These are phyloP conservation scores for Chytriomyces hyalinus DNA, from an alignment of 192 early-diverging fungal genomes.

Conservation along the genomic window DNA sequence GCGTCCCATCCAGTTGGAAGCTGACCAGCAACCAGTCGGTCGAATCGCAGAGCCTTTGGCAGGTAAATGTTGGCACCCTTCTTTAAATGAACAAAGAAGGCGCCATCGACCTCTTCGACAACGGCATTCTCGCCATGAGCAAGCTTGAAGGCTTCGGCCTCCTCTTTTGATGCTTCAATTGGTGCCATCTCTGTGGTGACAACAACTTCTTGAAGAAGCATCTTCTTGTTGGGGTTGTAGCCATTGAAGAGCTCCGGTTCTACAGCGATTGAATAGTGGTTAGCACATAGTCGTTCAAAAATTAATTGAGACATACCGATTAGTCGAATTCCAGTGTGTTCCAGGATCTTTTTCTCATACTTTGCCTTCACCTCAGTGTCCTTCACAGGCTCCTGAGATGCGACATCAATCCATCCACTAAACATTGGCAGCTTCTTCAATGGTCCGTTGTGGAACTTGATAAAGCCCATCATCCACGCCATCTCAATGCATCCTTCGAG, in stretches of 20 bases:
- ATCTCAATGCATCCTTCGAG: constrained; percentile 93
- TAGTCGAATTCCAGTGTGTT: constrained; percentile 92
- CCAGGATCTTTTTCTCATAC: constrained; percentile 87
- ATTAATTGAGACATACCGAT: constrained; percentile 49
- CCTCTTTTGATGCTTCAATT: constrained; percentile 85
- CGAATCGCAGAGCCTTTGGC: constrained; percentile 92
- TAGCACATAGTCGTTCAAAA: neutral
- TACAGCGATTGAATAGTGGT: neutral
- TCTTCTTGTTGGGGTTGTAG: constrained; percentile 84
- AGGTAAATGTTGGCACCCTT: constrained; percentile 89
- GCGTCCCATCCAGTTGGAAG: constrained; percentile 96
- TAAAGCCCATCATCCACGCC: constrained; percentile 97
- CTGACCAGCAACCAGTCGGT: constrained; percentile 88
- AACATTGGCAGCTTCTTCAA: constrained; percentile 77
- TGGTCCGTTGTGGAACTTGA: constrained; percentile 84
- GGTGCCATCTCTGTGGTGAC: constrained; percentile 85
- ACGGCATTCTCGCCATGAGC: constrained; percentile 82
- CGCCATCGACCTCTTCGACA: constrained; percentile 70
- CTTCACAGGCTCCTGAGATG: constrained; percentile 81
- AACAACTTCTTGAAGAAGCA: constrained; percentile 87
- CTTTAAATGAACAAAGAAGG: constrained; percentile 78
- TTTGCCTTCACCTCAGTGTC: constrained; percentile 87
- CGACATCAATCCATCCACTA: constrained; percentile 92
- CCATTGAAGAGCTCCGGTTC: constrained; percentile 84
- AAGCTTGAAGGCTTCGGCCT: constrained; percentile 81